Percentiles rank a stretch among this genome's conserved stretches.
phyloP scores from a whole-genome alignment of 1,139 yeast genomes.

The Geotrichum bryndzae region DNA sequence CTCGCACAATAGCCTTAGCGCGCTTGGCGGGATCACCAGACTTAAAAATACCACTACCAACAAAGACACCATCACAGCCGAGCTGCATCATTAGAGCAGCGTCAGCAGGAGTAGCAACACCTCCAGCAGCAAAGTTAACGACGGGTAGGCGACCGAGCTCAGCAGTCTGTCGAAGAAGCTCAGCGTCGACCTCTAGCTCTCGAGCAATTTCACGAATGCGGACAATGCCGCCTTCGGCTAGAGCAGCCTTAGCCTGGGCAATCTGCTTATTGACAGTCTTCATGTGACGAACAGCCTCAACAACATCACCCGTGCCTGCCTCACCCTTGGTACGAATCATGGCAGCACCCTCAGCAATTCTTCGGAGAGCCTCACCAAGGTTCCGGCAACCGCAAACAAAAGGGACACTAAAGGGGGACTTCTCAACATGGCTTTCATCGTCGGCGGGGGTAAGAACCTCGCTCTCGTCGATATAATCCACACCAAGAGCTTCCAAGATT shows the following conservation, averaged over 20 bases:
- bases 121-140: constrained; percentile 87
- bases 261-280: constrained; percentile 55
- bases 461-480: constrained; percentile 80
- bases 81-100: constrained; percentile 86
- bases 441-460: constrained; percentile 82
- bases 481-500: constrained; percentile 63
- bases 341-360: constrained; percentile 80
- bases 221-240: constrained; percentile 44
- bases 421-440: constrained; percentile 58
- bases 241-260: constrained; percentile 41
- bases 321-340: constrained; percentile 87
- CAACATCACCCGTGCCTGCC: constrained; percentile 85
- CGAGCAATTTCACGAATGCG: constrained; percentile 52
- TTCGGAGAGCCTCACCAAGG: constrained; percentile 78
- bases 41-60: constrained; percentile 85
- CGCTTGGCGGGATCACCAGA: constrained; percentile 67
- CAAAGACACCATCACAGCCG: constrained; percentile 90
- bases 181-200: constrained; percentile 43
- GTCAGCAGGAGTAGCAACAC: constrained; percentile 85
- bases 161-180: constrained; percentile 47
- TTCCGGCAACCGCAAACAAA: constrained; percentile 85
- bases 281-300: constrained; percentile 80
- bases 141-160: constrained; percentile 66
- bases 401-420: constrained; percentile 60
- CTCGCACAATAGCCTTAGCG: constrained; percentile 76